These are phyloP conservation scores for Aspergillus viridinutans DNA, from an alignment of 2,329 filamentous ascomycete species.

Conservation along the genomic window DNA sequence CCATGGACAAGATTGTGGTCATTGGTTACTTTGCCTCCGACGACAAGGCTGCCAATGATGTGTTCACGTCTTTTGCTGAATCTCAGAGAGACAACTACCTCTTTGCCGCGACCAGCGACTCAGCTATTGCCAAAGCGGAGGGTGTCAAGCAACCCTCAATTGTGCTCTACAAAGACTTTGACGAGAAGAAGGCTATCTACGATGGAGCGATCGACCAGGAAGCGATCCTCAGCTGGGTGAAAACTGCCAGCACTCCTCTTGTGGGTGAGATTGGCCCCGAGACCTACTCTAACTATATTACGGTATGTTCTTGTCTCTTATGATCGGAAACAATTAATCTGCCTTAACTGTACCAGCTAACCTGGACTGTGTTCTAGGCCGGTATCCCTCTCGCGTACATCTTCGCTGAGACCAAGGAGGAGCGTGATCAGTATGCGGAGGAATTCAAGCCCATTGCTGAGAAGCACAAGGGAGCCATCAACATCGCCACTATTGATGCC, in stretches of 20 bases:
- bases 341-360: constrained; percentile 3
- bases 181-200: constrained; percentile 89
- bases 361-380: constrained; percentile 44
- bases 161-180: constrained; percentile 95
- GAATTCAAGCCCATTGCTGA: constrained; percentile 81
- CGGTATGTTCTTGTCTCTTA: constrained; percentile 44
- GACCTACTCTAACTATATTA: constrained; percentile 95
- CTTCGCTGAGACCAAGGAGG: constrained; percentile 87
- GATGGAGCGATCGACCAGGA: constrained; percentile 76
- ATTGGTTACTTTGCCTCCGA: constrained; percentile 79
- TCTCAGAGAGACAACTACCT: constrained; percentile 84
- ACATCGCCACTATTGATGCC: constrained; percentile 97
- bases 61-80: constrained; percentile 69
- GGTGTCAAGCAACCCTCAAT: constrained; percentile 81
- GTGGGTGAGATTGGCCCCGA: constrained; percentile 96
- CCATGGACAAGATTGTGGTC: constrained; percentile 90
- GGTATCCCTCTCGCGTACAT: constrained; percentile 95
- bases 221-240: constrained; percentile 76
- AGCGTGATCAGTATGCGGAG: constrained; percentile 73
- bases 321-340: neutral
- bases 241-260: constrained; percentile 79
- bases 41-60: constrained; percentile 81
- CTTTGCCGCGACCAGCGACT: constrained; percentile 84
- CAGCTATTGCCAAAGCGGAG: constrained; percentile 79
- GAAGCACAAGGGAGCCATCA: constrained; percentile 89